Evolutionary conservation across 768 basidiomycete genomes (phyloP).

Genomic region (Serendipita indica): DNA sequence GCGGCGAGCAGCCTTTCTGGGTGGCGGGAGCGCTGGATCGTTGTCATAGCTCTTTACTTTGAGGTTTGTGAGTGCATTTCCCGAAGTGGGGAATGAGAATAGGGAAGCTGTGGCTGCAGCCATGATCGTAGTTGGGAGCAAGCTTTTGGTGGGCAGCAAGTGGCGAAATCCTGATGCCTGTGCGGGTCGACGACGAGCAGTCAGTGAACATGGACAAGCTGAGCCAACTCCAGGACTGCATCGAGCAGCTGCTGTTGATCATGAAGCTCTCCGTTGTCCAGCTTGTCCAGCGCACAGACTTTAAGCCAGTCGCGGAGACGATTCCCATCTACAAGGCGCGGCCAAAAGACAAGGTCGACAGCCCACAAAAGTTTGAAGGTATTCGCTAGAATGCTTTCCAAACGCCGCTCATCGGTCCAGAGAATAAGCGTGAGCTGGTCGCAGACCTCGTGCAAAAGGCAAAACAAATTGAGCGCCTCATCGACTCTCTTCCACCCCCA

Average conservation of each 20-base stretch:
- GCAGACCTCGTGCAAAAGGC: constrained; percentile 71
- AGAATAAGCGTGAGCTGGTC: constrained; percentile 73
- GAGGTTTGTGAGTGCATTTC: not conserved
- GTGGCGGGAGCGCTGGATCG: not conserved
- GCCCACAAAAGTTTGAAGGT: constrained; percentile 67
- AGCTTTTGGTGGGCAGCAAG: not conserved
- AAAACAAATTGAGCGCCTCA: constrained; percentile 77
- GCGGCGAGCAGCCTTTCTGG: not conserved
- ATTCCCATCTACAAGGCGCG: constrained; percentile 77
- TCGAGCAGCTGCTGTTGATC: constrained; percentile 79
- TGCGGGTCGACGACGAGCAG: constrained; percentile 8
- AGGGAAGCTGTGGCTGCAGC: not conserved
- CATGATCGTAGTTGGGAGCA: not conserved
- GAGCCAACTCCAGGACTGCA: constrained; percentile 89
- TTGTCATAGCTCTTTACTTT: not conserved
- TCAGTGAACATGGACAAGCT: constrained; percentile 72
- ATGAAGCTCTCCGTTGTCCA: constrained; percentile 75
- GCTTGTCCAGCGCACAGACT: constrained; percentile 60
- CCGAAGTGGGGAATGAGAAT: not conserved
- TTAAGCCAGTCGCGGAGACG: constrained; percentile 59
- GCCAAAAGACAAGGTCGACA: constrained; percentile 54
- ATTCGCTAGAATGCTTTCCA: constrained; percentile 14
- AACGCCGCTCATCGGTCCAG: constrained; percentile 25
- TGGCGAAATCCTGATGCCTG: not conserved
- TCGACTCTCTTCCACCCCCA: constrained; percentile 61